Percentiles rank a stretch among this genome's conserved stretches.
Evolutionary conservation across 2,329 filamentous ascomycete genomes (phyloP).

Genomic region (Cercospora sesami): DNA sequence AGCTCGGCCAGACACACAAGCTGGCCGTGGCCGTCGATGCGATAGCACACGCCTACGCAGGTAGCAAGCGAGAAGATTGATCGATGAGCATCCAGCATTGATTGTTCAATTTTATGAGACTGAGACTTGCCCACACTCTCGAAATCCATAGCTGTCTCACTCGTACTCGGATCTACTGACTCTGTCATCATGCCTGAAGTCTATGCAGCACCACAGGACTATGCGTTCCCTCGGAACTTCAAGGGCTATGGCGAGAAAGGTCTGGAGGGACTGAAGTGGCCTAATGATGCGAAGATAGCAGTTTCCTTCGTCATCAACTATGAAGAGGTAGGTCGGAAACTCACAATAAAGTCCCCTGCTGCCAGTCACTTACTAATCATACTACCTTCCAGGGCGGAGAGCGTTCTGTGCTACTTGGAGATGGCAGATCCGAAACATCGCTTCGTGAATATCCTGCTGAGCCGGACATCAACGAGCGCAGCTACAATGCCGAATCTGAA

Average conservation of each 20-base stretch:
- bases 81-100: neutral
- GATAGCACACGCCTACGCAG: neutral
- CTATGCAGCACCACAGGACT: neutral
- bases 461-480: slow-evolving; percentile 37
- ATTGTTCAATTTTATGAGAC: neutral
- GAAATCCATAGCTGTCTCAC: neutral
- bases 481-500: slow-evolving; percentile 51
- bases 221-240: slow-evolving; percentile 26
- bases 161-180: no score
- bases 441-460: slow-evolving; percentile 41
- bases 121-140: neutral
- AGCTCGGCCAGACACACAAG: neutral
- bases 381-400: slow-evolving; percentile 38
- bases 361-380: neutral
- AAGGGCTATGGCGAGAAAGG: slow-evolving; percentile 34
- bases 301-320: slow-evolving; percentile 52
- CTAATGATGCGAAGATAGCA: slow-evolving; percentile 48
- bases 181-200: neutral
- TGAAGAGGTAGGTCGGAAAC: slow-evolving; percentile 37
- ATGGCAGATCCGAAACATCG: slow-evolving; percentile 43
- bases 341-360: neutral
- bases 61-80: neutral
- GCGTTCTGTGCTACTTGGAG: slow-evolving; percentile 43
- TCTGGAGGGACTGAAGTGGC: slow-evolving; percentile 39
- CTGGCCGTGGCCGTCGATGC: neutral